Evolutionary conservation across 441 rosid species (phyloP).

Genomic region (Brassica hybrid): DNA sequence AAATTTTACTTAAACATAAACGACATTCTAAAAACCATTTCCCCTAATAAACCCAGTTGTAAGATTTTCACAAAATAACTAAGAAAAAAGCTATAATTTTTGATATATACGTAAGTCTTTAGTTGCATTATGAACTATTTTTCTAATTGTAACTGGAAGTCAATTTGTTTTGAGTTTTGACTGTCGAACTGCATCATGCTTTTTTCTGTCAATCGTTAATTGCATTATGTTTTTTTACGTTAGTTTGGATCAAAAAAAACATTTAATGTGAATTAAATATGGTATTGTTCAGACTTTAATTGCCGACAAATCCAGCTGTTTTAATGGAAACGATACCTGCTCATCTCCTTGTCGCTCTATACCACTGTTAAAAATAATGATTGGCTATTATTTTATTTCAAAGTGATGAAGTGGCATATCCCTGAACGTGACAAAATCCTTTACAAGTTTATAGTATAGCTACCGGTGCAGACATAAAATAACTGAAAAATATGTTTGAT

Average conservation of each 20-base stretch:
- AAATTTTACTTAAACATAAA: too few relatives aligned
- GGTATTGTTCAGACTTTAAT: constrained; percentile 5
- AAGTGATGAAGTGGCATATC: constrained; percentile 26
- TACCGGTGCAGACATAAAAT: too few relatives aligned
- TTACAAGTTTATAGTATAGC: background rate
- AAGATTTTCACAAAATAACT: too few relatives aligned
- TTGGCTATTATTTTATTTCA: constrained; percentile 19
- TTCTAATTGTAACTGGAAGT: background rate
- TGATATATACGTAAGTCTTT: too few relatives aligned
- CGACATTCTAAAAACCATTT: too few relatives aligned
- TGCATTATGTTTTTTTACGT: too few relatives aligned
- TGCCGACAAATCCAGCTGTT: constrained; percentile 48
- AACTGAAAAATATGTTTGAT: too few relatives aligned
- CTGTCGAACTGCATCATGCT: background rate
- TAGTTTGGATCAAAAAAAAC: constrained; percentile 8
- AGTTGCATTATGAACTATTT: background rate
- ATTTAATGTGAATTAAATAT: constrained; percentile 14
- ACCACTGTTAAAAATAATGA: constrained; percentile 29
- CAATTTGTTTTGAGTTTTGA: background rate
- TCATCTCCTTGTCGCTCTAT: constrained; percentile 30
- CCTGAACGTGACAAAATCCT: constrained; percentile 29
- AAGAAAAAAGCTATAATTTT: too few relatives aligned
- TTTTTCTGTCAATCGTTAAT: background rate
- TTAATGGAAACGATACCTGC: constrained; percentile 34
- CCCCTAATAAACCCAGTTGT: too few relatives aligned